Evolutionary conservation across 208 protist genomes (phyloP), one percentile per base, ranked within the genome.

Genomic region (Tritrichomonas musculus): DNA sequence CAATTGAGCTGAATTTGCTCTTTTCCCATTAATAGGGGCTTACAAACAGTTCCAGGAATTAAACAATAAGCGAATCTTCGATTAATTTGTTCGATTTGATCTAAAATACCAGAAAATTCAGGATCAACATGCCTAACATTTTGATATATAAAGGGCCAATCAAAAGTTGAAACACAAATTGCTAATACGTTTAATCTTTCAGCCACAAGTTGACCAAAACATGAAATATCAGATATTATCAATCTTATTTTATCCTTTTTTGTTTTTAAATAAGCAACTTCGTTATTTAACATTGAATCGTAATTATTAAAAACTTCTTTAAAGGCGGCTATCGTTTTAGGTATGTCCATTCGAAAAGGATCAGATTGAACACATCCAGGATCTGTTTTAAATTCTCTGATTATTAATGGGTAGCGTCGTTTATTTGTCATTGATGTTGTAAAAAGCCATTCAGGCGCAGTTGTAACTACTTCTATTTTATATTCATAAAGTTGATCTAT

Each of bases 141-240:
- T 50, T 88, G 8, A 30, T 57, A 57, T 13, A 88, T 49, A 39
- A 88, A 88, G 14, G 44, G n/a, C 77, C 77, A 88, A 57, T 88
- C 77, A 57, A 88, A 88, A 14, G 77, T 88, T 39, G 77, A 13
- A 88, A 88, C 17, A 30, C 77, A 88, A 2, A 88, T 57, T 57
- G 77, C 53, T 44, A 47, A 47, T 17, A 88, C 77, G n/a, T 57
- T 88, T n/a, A 88, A 27, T 0, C 33, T 57, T 57, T 88, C 77
- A 8, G 77, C 77, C 53, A 88, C 77, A 36, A 88, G 30, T 88
- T 88, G 77, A n/a, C 77, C 77, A 57, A 88, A 88, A 57, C 39
- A 53, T 27, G 77, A 88, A 57, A 88, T 88, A 39, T 88, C 77
- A 47, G 77, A 88, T 14, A 88, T 88, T 0, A 88, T 39, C 39